Base-by-base conservation (phyloP, 768 basidiomycete genomes). In the Mycena belliarum region DNA sequence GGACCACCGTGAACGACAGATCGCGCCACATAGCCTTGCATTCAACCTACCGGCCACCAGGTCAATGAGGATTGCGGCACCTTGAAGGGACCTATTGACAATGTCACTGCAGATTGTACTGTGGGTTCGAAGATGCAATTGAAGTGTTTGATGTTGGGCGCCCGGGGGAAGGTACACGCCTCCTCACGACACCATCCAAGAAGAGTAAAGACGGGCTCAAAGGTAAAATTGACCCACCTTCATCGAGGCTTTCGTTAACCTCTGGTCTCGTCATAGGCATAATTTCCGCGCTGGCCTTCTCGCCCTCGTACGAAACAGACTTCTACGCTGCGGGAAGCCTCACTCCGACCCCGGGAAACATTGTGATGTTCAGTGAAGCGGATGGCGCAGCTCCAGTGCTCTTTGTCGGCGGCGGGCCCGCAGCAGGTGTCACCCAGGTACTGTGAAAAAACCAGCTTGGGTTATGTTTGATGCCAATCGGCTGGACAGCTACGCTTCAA, bases 1-100 rank as follows among this genome's bases (percentile, higher is more conserved):
- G 11, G 95, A 98, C 70, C 95, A 98, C 65, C 79, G 89, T n/a
- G 96, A 98, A 73, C 82, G 95, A 29, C 85, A 92, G 52, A 78
- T 97, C 38, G 94, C 93, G 0, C 95, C 96, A 0, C 89, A 93
- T 52, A 84, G 85, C 63, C 76, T 98, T 57, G 79, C 88, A 0
- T 98, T 97, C 72, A 91, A 91, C 63, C 70, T 78, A 1, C 73
- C 81, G 6, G 85, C 83, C 0, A 76, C 85, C 33, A 88, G 80
- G 94, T 94, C n/a, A n/a, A n/a, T n/a, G 29, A 32, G 54, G 40
- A n/a, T 14, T 11, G 16, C 20, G 44, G 38, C 23, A 15, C 16
- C 18, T 6, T 18, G 18, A 15, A 2, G 4, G 18, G 5, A 45
- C 12, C 18, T n/a, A 29, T 48, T 57, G 12, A 35, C 14, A 59